Conservation (phyloP, 176 grass and related monocot species). For the Poa annua region DNA sequence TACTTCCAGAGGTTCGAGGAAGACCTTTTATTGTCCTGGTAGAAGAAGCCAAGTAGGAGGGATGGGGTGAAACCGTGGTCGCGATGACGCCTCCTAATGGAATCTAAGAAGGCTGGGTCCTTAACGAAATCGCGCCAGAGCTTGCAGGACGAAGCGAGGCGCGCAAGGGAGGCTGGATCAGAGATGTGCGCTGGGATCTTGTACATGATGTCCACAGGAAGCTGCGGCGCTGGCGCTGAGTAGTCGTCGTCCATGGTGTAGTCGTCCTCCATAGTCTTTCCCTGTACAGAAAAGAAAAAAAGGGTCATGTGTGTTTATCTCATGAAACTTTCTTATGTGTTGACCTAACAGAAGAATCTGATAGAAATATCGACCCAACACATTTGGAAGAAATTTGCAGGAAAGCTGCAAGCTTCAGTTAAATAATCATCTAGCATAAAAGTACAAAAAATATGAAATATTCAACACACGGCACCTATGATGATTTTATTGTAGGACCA, state of each 20-base stretch:
- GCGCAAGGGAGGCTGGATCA: conserved; percentile 27
- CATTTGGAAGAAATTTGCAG: background rate
- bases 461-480: background rate
- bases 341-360: conserved; percentile 8
- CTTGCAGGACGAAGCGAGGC: conserved; percentile 29
- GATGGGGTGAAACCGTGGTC: conserved; percentile 41
- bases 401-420: background rate
- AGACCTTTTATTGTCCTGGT: conserved; percentile 1
- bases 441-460: background rate
- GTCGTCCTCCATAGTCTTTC: conserved; percentile 23
- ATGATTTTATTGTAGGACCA: background rate
- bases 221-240: background rate
- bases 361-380: background rate
- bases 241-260: background rate
- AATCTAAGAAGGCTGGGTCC: conserved; percentile 21
- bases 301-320: background rate
- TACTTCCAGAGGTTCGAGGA: conserved; percentile 26
- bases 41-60: conserved; percentile 46
- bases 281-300: conserved; percentile 16
- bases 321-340: background rate
- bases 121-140: conserved; percentile 31
- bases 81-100: background rate
- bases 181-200: conserved; percentile 28
- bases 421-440: background rate
- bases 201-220: conserved; percentile 46